Percentiles rank a stretch among this genome's conserved stretches.
phyloP scores from a whole-genome alignment of 805 yeast genomes.

The Metschnikowia continentalis region DNA sequence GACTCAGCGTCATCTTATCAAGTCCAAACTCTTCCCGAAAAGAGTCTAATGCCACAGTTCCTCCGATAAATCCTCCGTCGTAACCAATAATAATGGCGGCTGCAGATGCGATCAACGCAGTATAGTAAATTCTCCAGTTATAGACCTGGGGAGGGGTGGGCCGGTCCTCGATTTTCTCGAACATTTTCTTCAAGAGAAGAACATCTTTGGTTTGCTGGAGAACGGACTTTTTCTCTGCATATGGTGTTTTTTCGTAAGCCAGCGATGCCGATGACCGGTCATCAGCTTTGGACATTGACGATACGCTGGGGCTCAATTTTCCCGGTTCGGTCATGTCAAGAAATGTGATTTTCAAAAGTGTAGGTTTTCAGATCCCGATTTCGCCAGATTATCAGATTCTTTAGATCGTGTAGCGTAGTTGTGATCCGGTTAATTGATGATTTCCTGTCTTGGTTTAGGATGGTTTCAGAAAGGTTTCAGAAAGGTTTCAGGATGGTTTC shows the following conservation, averaged over 20 bases:
- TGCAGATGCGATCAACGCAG: conserved; percentile 35
- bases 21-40: conserved; percentile 33
- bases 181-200: conserved; percentile 17
- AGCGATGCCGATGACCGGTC: conserved; percentile 2
- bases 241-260: neutral
- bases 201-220: conserved; percentile 12
- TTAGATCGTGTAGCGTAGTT: too few species aligned
- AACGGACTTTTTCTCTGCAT: conserved; percentile 5
- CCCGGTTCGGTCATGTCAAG: neutral
- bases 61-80: conserved; percentile 41
- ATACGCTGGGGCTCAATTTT: neutral
- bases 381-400: too few species aligned
- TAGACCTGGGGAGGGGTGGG: conserved; percentile 38
- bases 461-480: too few species aligned
- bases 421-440: too few species aligned
- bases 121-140: conserved; percentile 30
- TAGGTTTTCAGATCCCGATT: too few species aligned
- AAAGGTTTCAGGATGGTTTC: too few species aligned
- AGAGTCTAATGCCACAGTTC: conserved; percentile 32
- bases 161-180: conserved; percentile 34
- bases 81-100: conserved; percentile 41
- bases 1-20: conserved; percentile 17
- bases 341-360: too few species aligned
- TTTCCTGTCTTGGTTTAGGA: too few species aligned
- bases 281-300: conserved; percentile 4